phyloP scores from a whole-genome alignment of 2,329 filamentous ascomycete genomes.

The Cercospora sp. region DNA sequence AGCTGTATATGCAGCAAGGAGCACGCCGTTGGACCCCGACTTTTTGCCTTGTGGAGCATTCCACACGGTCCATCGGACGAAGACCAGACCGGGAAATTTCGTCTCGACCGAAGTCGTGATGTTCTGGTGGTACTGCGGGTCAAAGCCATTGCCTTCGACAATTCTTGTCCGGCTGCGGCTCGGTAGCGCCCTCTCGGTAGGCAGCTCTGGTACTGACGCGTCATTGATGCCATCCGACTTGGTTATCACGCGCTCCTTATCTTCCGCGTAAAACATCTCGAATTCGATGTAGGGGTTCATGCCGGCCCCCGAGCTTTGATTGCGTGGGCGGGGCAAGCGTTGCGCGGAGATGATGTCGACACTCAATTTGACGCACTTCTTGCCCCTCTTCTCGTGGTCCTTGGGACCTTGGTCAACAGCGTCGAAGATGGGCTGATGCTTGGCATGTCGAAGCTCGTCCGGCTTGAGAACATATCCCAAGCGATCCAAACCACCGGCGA shows the following conservation, averaged over 20 bases:
- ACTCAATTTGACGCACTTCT: slow-evolving; percentile 79
- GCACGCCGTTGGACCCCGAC: slow-evolving; percentile 58
- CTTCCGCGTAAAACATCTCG: slow-evolving; percentile 90
- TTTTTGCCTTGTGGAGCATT: slow-evolving; percentile 76
- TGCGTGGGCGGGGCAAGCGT: slow-evolving; percentile 81
- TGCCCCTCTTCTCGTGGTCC: slow-evolving; percentile 64
- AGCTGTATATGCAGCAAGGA: slow-evolving; percentile 86
- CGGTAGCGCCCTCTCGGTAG: slow-evolving; percentile 68
- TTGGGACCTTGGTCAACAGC: slow-evolving; percentile 53
- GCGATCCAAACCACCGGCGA: slow-evolving; percentile 80
- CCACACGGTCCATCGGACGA: slow-evolving; percentile 90
- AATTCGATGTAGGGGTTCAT: slow-evolving; percentile 95
- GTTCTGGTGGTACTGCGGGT: slow-evolving; percentile 79
- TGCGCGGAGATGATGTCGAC: slow-evolving; percentile 92
- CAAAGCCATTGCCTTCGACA: slow-evolving; percentile 86
- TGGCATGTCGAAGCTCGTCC: slow-evolving; percentile 67
- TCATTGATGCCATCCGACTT: slow-evolving; percentile 67
- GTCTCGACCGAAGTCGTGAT: slow-evolving; percentile 83
- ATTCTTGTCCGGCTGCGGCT: slow-evolving; percentile 78
- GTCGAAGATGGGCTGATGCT: slow-evolving; percentile 63
- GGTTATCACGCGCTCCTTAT: slow-evolving; percentile 75
- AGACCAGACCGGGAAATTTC: slow-evolving; percentile 91
- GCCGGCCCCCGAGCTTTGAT: slow-evolving; percentile 68
- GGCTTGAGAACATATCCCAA: slow-evolving; percentile 95
- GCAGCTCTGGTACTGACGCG: slow-evolving; percentile 63